Evolutionary conservation across 148 eudicot species (phyloP), one percentile per base, ranked within the genome.

Genomic region (Chenopodium formosanum): DNA sequence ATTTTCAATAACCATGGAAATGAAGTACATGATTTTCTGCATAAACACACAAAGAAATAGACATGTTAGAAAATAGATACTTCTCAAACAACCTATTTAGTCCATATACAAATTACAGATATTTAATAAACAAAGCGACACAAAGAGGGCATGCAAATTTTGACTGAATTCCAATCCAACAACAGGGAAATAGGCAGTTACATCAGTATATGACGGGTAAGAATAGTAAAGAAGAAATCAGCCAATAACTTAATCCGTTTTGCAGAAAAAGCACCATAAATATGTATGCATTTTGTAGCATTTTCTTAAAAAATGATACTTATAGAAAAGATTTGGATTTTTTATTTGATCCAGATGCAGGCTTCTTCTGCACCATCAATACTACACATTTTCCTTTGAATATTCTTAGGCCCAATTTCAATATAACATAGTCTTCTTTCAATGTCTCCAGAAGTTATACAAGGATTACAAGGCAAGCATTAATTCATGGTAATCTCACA

Each of bases 1-100:
- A 85, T 94, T 96, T 89, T 96, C 99, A 74, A 92, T 84, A 82
- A 91, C 92, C 84, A 96, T 91, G 79, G 94, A 78, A 86, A 96
- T 94, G 94, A 91, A 92, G 91, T 88, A 88, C 90, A 96, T 96
- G 74, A 94, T 87, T 90, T 92, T 92, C 99, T 96, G 98, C 83
- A 80, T 75, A 84, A 84, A 46, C 75, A 75, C 71, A 77, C 27
- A 71, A 29, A 65, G 19, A 46, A 65, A 12, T 53, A 73, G 71
- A 78, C 4, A 46, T 44, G 47, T 85, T 65, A 77, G 72, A 73
- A 27, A 25, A 44, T 7, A 62, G 23, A 40, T 7, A 32, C 5
- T 44, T 64, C 12, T 46, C 32, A 73, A 65, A 65, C 37, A 6
- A 65, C 13, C 9, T 74, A 4, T 20, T 34, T 46, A 70, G 58